Base-by-base conservation (phyloP, 257 asterid species). In the Fraxinus americana region DNA sequence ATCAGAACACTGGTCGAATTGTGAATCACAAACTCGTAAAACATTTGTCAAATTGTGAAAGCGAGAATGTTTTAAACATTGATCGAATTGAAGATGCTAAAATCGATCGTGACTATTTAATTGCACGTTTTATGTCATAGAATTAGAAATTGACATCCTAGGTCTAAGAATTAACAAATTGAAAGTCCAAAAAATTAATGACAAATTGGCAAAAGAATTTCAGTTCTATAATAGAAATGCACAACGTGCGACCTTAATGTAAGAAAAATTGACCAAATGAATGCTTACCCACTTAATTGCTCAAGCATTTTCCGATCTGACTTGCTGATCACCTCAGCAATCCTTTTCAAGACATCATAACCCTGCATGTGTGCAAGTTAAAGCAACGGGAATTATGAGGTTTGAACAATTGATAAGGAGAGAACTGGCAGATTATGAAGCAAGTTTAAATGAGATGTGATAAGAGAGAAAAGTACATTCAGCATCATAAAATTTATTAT, bases 291-390 rank as follows among this genome's bases (percentile, higher is more conserved):
- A 82, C 96, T 94, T 84, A 94, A 85, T 81, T 89, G 92, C 88
- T 89, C 90, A 66, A 94, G 96, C 67, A 85, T 80, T 73, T 48
- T 88, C 86, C 89, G 81, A 76, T 92, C 89, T 73, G 96, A 85
- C 73, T 79, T 81, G 75, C 85, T 86, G 80, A 94, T 92, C 79
- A 87, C 97, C 54, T 91, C 92, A 72, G 98, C 85, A 82, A 92
- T 86, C 87, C 92, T 90, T 87, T 92, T 91, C 92, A 94, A 86
- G 84, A 91, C 96, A 82, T 76, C 93, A 87, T 92, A 94, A 70
- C 99, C 99, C 98, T 94, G 70, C 38, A 75, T 27, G 70, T 39
- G 84, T 85, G 66, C 66, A 75, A 45, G 69, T 35, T 73, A 75
- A 36, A 32, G 52, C 43, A 67, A 70, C 43, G 66, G 52, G 52